Conservation (phyloP, 352 stramenopile species). For the Pythium sukuiense region DNA sequence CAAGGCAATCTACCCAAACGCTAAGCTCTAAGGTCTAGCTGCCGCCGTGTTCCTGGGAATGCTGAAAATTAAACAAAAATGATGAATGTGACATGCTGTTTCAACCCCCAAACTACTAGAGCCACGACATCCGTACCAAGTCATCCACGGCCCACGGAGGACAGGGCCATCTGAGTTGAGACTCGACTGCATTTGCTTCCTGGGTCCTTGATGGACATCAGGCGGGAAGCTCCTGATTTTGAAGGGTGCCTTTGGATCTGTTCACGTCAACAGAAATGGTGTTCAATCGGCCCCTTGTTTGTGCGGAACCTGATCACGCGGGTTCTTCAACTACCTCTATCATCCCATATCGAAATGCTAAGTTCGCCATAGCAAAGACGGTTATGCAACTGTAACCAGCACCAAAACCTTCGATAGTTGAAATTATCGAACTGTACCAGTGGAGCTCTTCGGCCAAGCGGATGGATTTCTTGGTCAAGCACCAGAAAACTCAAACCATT, state of each 20-base stretch:
- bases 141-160: no score
- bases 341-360: background rate
- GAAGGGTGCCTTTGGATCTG: background rate
- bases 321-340: conserved; percentile 9
- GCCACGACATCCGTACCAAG: no score
- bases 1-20: conserved; percentile 58
- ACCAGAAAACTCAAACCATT: conserved; percentile 17
- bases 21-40: conserved; percentile 35
- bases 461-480: background rate
- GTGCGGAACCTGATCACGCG: background rate
- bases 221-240: no score
- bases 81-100: no score
- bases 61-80: no score
- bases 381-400: no score
- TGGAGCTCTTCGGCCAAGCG: background rate
- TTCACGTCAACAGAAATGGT: conserved; percentile 14
- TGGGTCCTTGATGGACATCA: background rate
- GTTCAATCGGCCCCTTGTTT: background rate
- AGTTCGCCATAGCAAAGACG: background rate
- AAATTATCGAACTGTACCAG: background rate
- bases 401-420: background rate
- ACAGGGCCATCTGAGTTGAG: no score
- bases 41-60: no score
- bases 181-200: background rate
- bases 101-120: no score